These are phyloP conservation scores for Podaxis rugospora DNA, from an alignment of 768 basidiomycete species.

Conservation along the genomic window DNA sequence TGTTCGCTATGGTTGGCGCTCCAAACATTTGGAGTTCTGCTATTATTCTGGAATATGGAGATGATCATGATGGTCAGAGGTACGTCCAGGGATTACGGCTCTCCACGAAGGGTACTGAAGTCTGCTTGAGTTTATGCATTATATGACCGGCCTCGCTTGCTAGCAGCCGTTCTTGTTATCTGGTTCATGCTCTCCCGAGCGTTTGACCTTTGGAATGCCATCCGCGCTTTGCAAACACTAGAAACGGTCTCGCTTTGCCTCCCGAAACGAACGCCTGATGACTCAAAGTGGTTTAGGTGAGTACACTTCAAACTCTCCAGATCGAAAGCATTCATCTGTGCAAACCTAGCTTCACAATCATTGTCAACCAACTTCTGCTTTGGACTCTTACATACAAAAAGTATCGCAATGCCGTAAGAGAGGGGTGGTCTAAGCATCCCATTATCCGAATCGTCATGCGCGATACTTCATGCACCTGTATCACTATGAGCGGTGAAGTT, in stretches of 20 bases:
- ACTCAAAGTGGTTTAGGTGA: background rate
- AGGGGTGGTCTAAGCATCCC: background rate
- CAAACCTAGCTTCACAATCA: background rate
- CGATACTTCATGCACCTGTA: background rate
- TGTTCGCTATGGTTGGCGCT: background rate
- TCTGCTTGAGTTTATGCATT: background rate
- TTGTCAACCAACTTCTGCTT: background rate
- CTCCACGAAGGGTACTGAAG: background rate
- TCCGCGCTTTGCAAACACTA: background rate
- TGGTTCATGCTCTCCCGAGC: background rate
- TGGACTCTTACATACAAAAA: background rate
- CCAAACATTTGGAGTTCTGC: background rate
- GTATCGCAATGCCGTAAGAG: background rate
- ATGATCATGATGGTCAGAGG: conserved; percentile 3
- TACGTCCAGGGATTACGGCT: background rate
- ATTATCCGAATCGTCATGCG: background rate
- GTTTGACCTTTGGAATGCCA: background rate
- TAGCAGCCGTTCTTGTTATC: background rate
- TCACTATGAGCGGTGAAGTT: background rate
- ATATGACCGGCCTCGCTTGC: background rate
- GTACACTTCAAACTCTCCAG: background rate
- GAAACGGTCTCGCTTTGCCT: background rate
- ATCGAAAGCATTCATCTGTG: background rate
- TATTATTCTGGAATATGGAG: background rate
- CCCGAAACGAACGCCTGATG: background rate